phyloP scores from a whole-genome alignment of 1,284 basidiomycete genomes.

The Fomes fomentarius region DNA sequence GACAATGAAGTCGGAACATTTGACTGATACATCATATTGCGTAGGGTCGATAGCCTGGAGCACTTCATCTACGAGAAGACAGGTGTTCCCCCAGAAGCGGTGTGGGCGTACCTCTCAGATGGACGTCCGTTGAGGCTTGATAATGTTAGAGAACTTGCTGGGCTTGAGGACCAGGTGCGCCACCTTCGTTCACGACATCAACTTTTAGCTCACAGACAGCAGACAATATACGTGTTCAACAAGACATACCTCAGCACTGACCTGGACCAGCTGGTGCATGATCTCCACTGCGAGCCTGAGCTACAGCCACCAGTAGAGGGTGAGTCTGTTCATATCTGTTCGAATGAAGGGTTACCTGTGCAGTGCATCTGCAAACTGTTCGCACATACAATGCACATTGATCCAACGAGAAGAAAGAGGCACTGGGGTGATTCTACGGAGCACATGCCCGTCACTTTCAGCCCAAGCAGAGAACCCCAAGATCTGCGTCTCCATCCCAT shows the following conservation, averaged over 20 bases:
- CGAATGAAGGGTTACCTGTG: too few relatives aligned
- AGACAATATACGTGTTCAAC: conserved; percentile 82
- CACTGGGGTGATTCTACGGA: too few relatives aligned
- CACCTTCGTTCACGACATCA: conserved; percentile 2
- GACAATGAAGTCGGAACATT: too few relatives aligned
- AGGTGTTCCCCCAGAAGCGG: conserved; percentile 63
- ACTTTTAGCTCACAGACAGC: neutral
- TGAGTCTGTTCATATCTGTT: conserved; percentile 30
- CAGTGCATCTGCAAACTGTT: too few relatives aligned
- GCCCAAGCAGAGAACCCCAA: too few relatives aligned
- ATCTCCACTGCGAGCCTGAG: conserved; percentile 59
- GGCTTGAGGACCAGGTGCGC: conserved; percentile 64
- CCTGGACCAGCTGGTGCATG: conserved; percentile 59
- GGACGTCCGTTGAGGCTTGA: conserved; percentile 67
- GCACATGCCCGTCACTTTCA: too few relatives aligned
- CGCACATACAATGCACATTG: too few relatives aligned
- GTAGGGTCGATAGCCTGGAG: conserved; percentile 65
- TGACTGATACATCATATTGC: neutral
- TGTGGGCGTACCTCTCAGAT: conserved; percentile 78
- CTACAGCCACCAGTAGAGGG: conserved; percentile 72
- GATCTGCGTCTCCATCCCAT: too few relatives aligned
- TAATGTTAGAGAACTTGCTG: conserved; percentile 74
- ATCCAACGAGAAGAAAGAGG: too few relatives aligned
- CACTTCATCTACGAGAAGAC: conserved; percentile 68
- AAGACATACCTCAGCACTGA: conserved; percentile 74